Evolutionary conservation across 257 asterid genomes (phyloP).

Genomic region (Linderniella brevidens): DNA sequence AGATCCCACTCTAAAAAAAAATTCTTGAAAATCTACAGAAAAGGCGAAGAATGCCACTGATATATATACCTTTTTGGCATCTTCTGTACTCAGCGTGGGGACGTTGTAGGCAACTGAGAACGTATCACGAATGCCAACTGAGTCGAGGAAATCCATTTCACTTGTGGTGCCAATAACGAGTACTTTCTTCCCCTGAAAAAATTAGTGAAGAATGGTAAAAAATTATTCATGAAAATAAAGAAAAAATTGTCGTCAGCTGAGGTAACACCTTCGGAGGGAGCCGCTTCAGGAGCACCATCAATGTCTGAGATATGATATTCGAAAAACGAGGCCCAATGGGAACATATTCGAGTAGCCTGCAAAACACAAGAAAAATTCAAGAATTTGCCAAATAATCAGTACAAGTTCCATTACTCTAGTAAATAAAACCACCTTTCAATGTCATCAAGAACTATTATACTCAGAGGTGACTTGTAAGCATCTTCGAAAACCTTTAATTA

Average conservation of each 20-base stretch:
- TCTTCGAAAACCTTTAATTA: conserved; percentile 78
- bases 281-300: conserved; percentile 84
- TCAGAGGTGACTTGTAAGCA: conserved; percentile 90
- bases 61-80: conserved; percentile 80
- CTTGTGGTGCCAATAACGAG: conserved; percentile 95
- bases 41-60: conserved; percentile 9
- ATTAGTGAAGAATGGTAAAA: not conserved
- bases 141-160: conserved; percentile 62
- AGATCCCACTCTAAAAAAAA: not conserved
- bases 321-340: conserved; percentile 95
- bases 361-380: conserved; percentile 9
- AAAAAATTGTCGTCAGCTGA: conserved; percentile 2
- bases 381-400: conserved; percentile 6
- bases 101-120: conserved; percentile 75
- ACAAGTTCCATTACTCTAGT: conserved; percentile 11
- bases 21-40: not conserved
- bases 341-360: conserved; percentile 82
- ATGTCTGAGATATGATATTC: conserved; percentile 78
- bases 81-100: conserved; percentile 73
- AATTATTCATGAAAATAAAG: not conserved
- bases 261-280: conserved; percentile 73
- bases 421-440: conserved; percentile 69
- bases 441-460: conserved; percentile 80
- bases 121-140: conserved; percentile 65
- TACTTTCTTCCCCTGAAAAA: conserved; percentile 63